These are phyloP conservation scores for Rhodotorula babjevae DNA, from an alignment of 768 basidiomycete species.

Conservation along the genomic window DNA sequence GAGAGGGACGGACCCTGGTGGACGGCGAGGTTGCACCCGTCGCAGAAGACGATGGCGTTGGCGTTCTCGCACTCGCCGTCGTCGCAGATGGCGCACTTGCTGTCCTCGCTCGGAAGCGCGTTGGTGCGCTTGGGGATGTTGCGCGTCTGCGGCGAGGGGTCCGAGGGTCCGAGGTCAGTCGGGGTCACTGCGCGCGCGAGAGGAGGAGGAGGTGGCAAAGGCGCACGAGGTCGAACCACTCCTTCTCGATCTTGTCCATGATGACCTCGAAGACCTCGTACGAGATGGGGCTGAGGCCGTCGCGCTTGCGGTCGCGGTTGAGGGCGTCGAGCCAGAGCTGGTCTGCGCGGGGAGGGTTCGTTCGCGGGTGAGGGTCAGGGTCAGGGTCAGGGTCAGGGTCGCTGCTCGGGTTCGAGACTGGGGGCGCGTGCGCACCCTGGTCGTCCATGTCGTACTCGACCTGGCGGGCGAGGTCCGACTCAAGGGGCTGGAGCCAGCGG, in stretches of 20 bases:
- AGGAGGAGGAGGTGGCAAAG: not conserved
- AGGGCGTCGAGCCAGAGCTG: conserved; percentile 87
- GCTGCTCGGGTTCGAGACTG: no score
- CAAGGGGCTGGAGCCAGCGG: conserved; percentile 60
- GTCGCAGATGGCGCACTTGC: conserved; percentile 93
- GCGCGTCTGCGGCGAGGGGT: conserved; percentile 86
- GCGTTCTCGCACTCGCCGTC: conserved; percentile 98
- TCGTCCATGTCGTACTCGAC: conserved; percentile 99
- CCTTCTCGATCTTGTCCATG: conserved; percentile 97
- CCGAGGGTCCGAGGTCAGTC: no score
- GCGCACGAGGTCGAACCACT: conserved; percentile 90
- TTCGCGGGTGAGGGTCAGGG: not conserved
- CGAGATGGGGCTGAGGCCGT: conserved; percentile 64
- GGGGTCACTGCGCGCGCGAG: not conserved
- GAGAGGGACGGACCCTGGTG: conserved; percentile 75
- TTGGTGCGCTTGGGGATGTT: conserved; percentile 83
- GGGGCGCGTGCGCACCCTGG: conserved; percentile 61
- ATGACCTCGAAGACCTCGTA: conserved; percentile 90
- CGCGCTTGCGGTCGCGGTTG: conserved; percentile 70
- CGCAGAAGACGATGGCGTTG: conserved; percentile 98
- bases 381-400: no score
- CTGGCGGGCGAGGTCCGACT: conserved; percentile 81
- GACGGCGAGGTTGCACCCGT: conserved; percentile 98
- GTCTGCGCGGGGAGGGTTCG: conserved; percentile 57
- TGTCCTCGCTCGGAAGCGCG: conserved; percentile 87